Conservation (phyloP, 345 rosid species). For the Conringia planisiliqua region DNA sequence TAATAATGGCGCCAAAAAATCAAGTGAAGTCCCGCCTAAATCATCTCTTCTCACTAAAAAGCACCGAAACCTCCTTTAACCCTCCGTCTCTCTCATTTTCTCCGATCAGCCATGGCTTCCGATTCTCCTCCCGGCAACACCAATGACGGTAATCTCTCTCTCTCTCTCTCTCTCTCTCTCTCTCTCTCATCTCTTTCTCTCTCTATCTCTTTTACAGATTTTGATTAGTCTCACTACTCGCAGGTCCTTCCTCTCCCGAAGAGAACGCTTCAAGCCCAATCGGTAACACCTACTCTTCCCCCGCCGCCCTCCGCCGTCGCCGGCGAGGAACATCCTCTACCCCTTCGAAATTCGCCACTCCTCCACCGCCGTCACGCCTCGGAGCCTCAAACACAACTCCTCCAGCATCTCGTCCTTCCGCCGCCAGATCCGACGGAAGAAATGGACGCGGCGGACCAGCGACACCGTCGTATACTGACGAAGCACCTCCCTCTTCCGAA, state of each 20-base stretch:
- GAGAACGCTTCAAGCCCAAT: conserved; percentile 64
- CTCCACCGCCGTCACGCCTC: conserved; percentile 38
- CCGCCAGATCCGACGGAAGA: conserved; percentile 28
- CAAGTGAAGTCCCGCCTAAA: conserved; percentile 26
- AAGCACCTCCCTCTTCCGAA: conserved; percentile 59
- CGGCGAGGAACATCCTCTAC: conserved; percentile 35
- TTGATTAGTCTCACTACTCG: neutral
- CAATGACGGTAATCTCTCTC: conserved; percentile 38
- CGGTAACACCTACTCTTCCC: conserved; percentile 60
- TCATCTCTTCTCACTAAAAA: neutral
- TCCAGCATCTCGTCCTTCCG: conserved; percentile 43
- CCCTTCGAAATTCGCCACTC: conserved; percentile 36
- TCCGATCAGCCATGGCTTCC: conserved; percentile 58
- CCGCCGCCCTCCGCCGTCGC: conserved; percentile 35
- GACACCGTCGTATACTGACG: conserved; percentile 25
- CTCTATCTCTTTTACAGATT: neutral
- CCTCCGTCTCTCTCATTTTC: conserved; percentile 11
- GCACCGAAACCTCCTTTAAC: conserved; percentile 5
- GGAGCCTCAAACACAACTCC: conserved; percentile 50
- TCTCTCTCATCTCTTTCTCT: neutral
- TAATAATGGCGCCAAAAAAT: conserved; percentile 57
- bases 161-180: neutral
- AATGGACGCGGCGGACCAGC: conserved; percentile 30
- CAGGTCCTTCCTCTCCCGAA: conserved; percentile 72
- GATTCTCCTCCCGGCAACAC: conserved; percentile 50